Conservation (phyloP, 352 stramenopile species). For the Phytophthora lateralis region DNA sequence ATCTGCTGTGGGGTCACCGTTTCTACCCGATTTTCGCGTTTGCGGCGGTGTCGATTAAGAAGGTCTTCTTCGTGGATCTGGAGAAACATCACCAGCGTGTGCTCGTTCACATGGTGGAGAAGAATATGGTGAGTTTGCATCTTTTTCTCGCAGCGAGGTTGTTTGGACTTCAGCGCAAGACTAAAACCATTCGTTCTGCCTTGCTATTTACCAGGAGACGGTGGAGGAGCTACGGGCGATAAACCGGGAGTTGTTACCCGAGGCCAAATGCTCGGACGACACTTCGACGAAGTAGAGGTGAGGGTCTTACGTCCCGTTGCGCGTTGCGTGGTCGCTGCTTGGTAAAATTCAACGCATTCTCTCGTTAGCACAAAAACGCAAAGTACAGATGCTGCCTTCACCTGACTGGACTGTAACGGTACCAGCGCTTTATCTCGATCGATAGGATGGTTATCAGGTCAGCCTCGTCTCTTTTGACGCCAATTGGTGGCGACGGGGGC, state of each 20-base stretch:
- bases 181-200: neutral
- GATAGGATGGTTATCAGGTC: constrained; percentile 30
- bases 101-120: constrained; percentile 54
- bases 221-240: constrained; percentile 33
- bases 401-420: no score
- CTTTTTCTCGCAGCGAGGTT: neutral
- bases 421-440: constrained; percentile 18
- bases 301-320: neutral
- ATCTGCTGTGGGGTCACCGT: constrained; percentile 60
- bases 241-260: constrained; percentile 26
- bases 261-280: constrained; percentile 18
- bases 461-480: constrained; percentile 28
- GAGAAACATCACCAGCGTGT: constrained; percentile 57
- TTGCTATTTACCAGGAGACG: constrained; percentile 25
- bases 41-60: constrained; percentile 48
- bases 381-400: constrained; percentile 25
- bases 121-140: constrained; percentile 46
- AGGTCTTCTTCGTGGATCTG: constrained; percentile 64
- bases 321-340: neutral
- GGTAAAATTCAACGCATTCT: constrained; percentile 3
- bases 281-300: constrained; percentile 15
- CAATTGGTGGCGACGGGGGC: constrained; percentile 25
- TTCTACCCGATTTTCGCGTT: constrained; percentile 60
- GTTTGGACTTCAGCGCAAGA: neutral
- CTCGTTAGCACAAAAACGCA: constrained; percentile 12